Evolutionary conservation across 805 yeast species (phyloP).

Genomic region (Pichia exigua): DNA sequence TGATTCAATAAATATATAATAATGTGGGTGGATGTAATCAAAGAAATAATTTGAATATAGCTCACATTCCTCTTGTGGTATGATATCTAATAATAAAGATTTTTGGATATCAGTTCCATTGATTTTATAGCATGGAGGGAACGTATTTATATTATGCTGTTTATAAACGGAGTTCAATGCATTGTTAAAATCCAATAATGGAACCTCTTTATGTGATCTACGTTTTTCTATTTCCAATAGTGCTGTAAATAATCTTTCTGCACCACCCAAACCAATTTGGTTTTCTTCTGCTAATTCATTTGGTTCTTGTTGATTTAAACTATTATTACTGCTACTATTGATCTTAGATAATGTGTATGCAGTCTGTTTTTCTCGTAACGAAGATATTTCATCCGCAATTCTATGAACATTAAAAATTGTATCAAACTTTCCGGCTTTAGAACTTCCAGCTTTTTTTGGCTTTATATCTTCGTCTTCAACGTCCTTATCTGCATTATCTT

Average conservation of each 20-base stretch:
- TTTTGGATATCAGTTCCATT: conserved; percentile 4
- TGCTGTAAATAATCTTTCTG: conserved; percentile 12
- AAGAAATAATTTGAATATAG: conserved; percentile 29
- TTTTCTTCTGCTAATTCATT: conserved; percentile 4
- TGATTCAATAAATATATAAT: conserved; percentile 28
- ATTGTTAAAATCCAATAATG: background rate
- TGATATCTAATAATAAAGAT: conserved; percentile 18
- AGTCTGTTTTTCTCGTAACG: background rate
- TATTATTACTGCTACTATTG: background rate
- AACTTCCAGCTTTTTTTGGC: background rate
- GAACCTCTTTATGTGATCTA: conserved; percentile 4
- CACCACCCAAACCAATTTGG: conserved; percentile 13
- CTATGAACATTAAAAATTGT: conserved; percentile 6
- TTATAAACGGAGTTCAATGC: background rate
- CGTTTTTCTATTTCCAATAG: conserved; percentile 11
- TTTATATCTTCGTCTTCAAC: background rate
- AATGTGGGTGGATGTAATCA: conserved; percentile 28
- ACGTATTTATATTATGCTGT: background rate
- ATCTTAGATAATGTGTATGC: background rate
- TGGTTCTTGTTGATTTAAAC: background rate
- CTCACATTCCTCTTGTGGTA: conserved; percentile 22
- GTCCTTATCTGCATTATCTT: background rate
- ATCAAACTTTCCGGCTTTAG: background rate
- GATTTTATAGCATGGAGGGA: background rate
- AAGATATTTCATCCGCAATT: conserved; percentile 11